Base-by-base conservation (phyloP, 2,329 filamentous ascomycete species). In the Trichoderma asperellum region DNA sequence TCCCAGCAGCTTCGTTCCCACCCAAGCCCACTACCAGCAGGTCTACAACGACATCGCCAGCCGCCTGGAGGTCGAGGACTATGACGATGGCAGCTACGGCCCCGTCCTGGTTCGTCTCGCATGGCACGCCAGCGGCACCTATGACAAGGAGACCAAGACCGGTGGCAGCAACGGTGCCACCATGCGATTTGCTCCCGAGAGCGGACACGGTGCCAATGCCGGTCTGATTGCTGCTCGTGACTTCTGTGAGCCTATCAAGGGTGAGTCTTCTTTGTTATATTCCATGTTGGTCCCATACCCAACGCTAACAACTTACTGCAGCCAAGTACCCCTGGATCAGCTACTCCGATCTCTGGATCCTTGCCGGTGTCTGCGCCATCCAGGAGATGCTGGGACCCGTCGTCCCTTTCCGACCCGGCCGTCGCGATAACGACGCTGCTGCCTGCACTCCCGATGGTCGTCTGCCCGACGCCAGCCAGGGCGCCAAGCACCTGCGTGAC, bases 311-410 rank as follows among this genome's bases (percentile, higher is more conserved):
- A 34, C 24, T 14, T 16, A 3, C 37, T 8, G 37, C 7, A 69
- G 79, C 76, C 72, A 89, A 94, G 82, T 94, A 93, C 87, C 94
- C 95, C 63, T 98, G 95, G 96, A 97, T 98, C 83, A 87, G 87
- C 72, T 97, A 97, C 87, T 96, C 94, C 16, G 95, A 99, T 79
- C 91, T 99, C 74, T 98, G 95, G 96, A 98, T 96, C 71, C 89
- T 99, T 68, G 91, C 83, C 65, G 96, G 93, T 77, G 89, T 96
- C 73, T 88, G 86, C 79, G 92, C 94, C 74, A 89, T 98, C 79
- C 95, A 98, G 84, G 95, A 99, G 84, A 95, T 97, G 91, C 89
- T 94, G 79, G 95, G 95, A 7, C 95, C 95, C 72, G 83, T 85
- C 76, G 89, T 99, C 75, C 93, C 94, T 71, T 99, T 89, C 91